Percentiles rank a stretch among this genome's conserved stretches.
Evolutionary conservation across 495 filamentous ascomycete species (phyloP).

Genomic region (Penicillium atrosanguineum): DNA sequence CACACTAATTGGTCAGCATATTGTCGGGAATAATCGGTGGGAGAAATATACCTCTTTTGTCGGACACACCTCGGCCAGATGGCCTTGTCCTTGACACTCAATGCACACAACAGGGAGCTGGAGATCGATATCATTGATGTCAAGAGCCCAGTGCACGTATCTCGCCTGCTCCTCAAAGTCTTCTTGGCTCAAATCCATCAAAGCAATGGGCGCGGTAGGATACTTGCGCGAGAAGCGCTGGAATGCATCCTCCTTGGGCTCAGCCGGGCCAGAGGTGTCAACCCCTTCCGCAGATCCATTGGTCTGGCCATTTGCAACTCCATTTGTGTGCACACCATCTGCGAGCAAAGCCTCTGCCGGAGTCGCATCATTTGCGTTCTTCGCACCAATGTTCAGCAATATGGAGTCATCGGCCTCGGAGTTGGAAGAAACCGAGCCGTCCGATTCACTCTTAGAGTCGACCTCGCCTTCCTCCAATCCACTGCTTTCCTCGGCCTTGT

Average conservation of each 20-base stretch:
- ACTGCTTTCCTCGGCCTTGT: conserved; percentile 13
- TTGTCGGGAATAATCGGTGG: not conserved
- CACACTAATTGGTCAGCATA: conserved; percentile 31
- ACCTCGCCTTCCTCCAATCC: conserved; percentile 27
- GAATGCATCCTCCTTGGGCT: conserved; percentile 40
- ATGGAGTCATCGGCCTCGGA: conserved; percentile 44
- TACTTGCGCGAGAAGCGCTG: conserved; percentile 35
- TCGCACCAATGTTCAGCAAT: conserved; percentile 39
- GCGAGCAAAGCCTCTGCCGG: conserved; percentile 17
- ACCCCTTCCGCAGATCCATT: not conserved
- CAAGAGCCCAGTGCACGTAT: conserved; percentile 52
- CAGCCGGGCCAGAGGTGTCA: not conserved
- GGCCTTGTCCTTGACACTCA: conserved; percentile 46
- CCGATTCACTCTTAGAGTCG: conserved; percentile 32
- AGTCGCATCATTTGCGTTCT: conserved; percentile 11
- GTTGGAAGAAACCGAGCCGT: conserved; percentile 35
- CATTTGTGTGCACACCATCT: conserved; percentile 3
- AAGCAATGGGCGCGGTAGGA: conserved; percentile 30
- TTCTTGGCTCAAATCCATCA: conserved; percentile 42
- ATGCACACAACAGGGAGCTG: conserved; percentile 58
- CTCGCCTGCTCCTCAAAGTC: conserved; percentile 43
- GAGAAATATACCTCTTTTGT: conserved; percentile 38
- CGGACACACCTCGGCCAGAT: conserved; percentile 45
- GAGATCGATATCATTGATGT: conserved; percentile 61
- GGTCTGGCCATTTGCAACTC: not conserved